phyloP scores from a whole-genome alignment of 2,329 filamentous ascomycete species.

The Pyrenochaeta sp. region DNA sequence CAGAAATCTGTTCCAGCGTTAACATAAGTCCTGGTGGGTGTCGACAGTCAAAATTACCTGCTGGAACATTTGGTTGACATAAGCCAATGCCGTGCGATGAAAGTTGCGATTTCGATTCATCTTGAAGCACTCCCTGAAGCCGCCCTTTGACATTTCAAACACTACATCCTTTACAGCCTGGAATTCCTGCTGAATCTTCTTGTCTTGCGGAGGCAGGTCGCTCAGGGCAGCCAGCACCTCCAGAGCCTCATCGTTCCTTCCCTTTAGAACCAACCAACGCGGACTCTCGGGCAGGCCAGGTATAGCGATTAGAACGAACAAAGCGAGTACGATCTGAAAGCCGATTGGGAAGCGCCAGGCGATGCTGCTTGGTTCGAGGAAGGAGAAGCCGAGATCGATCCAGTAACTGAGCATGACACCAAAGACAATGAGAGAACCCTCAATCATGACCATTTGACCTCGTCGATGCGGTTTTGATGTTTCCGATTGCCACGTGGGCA shows the following conservation, averaged over 20 bases:
- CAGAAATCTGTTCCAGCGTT: conserved; percentile 43
- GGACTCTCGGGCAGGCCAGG: conserved; percentile 54
- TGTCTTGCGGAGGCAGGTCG: conserved; percentile 50
- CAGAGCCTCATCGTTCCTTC: conserved; percentile 55
- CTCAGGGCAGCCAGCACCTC: conserved; percentile 49
- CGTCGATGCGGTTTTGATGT: conserved; percentile 57
- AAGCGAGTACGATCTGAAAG: conserved; percentile 65
- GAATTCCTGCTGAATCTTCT: conserved; percentile 48
- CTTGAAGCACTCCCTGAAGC: conserved; percentile 67
- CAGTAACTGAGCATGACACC: conserved; percentile 55
- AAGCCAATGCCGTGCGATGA: conserved; percentile 54
- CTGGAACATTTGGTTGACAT: conserved; percentile 57
- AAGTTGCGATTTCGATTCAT: conserved; percentile 59
- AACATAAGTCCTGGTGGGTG: neutral
- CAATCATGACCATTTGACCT: conserved; percentile 59
- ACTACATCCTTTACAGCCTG: conserved; percentile 49
- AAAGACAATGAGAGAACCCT: conserved; percentile 56
- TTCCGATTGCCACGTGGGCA: conserved; percentile 59
- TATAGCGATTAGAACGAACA: conserved; percentile 61
- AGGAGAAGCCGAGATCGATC: conserved; percentile 58
- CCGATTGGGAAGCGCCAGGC: conserved; percentile 62
- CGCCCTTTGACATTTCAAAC: conserved; percentile 53
- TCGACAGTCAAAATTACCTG: conserved; percentile 41
- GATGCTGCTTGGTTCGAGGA: conserved; percentile 54
- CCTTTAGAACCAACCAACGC: conserved; percentile 63